A percentile compares a stretch with the other conserved stretches of the same genome.
Evolutionary conservation across 495 filamentous ascomycete genomes (phyloP).

Genomic region (Neurospora sp.): DNA sequence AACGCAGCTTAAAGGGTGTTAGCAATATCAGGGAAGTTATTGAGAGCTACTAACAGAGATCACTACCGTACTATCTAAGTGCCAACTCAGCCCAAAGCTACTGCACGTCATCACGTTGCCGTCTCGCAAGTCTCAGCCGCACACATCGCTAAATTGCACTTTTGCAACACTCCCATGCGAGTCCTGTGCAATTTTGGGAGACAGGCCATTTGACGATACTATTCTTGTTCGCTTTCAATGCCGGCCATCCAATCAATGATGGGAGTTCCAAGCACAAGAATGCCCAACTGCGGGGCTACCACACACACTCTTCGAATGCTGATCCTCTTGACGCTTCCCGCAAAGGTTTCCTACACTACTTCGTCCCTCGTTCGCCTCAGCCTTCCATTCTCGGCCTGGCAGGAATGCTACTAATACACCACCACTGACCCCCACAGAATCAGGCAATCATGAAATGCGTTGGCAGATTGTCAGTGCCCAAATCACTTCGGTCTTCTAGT

Average conservation of each 20-base stretch:
- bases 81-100: neutral
- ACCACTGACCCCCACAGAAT: neutral
- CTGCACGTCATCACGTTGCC: no score
- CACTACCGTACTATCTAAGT: neutral
- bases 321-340: neutral
- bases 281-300: neutral
- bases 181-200: neutral
- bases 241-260: neutral
- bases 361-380: neutral
- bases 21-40: neutral
- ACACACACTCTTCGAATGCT: neutral
- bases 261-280: neutral
- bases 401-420: neutral
- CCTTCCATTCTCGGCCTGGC: neutral
- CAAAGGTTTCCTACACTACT: neutral
- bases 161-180: neutral
- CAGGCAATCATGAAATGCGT: neutral
- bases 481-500: neutral
- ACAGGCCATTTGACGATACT: neutral
- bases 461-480: neutral
- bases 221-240: neutral
- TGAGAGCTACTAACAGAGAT: neutral
- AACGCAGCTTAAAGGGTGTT: neutral
- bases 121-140: neutral
- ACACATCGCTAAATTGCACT: neutral